These are phyloP conservation scores for Tausonia pullulans DNA, from an alignment of 1,284 basidiomycete species.

Conservation along the genomic window DNA sequence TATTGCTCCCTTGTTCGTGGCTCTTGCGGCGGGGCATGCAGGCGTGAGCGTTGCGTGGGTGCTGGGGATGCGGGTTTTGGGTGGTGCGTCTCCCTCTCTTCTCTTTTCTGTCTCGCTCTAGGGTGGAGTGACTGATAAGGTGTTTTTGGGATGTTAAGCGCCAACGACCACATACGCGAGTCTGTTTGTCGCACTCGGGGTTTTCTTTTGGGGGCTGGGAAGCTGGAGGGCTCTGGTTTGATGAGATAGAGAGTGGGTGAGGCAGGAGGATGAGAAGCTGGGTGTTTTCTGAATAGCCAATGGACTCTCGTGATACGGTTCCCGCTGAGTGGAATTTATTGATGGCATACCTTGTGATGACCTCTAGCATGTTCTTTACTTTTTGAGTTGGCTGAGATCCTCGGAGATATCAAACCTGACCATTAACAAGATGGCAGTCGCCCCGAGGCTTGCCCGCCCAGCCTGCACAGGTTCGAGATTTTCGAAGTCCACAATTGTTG, in stretches of 20 bases:
- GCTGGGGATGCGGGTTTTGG: not conserved
- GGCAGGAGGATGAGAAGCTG: no score
- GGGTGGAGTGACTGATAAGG: not conserved
- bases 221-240: conserved; percentile 13
- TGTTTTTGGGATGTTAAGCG: not conserved
- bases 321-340: no score
- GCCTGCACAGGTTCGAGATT: no score
- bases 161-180: conserved; percentile 10
- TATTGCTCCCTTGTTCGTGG: conserved; percentile 1
- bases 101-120: not conserved
- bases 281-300: no score
- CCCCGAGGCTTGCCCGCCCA: no score
- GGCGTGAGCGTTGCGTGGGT: conserved; percentile 4
- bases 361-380: no score
- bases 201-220: conserved; percentile 13
- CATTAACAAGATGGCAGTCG: no score
- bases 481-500: no score
- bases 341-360: no score
- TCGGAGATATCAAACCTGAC: no score
- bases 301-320: no score
- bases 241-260: not conserved
- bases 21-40: conserved; percentile 2
- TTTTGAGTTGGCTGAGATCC: no score
- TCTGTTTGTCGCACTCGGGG: conserved; percentile 8
- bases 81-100: not conserved